Percentiles rank a stretch among this genome's conserved stretches.
phyloP scores from a whole-genome alignment of 1,284 basidiomycete genomes.

The Cerioporus squamosus region DNA sequence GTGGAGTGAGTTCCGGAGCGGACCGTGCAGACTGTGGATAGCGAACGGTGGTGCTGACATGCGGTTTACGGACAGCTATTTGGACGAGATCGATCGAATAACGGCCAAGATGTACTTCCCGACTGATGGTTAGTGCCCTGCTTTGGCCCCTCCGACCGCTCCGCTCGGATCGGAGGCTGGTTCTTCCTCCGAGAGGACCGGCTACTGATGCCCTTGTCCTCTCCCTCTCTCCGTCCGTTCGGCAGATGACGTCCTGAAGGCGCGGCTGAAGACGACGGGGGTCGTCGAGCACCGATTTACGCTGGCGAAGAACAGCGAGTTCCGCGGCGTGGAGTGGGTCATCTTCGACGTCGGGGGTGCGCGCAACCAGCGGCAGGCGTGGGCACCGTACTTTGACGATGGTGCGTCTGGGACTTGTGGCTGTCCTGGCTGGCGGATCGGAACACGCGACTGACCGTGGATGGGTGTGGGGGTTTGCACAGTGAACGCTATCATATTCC shows the following conservation, averaged over 20 bases:
- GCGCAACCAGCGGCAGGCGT: conserved; percentile 75
- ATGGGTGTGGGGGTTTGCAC: not conserved
- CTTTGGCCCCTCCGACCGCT: not conserved
- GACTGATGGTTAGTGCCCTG: conserved; percentile 61
- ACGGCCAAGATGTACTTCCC: conserved; percentile 81
- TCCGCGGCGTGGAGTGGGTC: conserved; percentile 69
- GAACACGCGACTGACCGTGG: not conserved
- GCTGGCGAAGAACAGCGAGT: conserved; percentile 55
- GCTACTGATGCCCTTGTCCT: not conserved
- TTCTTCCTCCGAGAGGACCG: too few relatives aligned
- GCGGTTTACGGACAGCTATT: conserved; percentile 53
- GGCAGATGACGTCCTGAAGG: conserved; percentile 74
- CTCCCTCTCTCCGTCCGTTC: not conserved
- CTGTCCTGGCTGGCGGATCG: too few relatives aligned
- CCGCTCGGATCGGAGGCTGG: too few relatives aligned
- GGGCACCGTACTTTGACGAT: conserved; percentile 84
- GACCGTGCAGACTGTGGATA: too few relatives aligned
- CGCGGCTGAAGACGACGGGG: conserved; percentile 77
- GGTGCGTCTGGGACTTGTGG: conserved; percentile 49
- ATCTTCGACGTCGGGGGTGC: conserved; percentile 85
- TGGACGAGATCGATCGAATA: conserved; percentile 78
- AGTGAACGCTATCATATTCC: conserved; percentile 85
- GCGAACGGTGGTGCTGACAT: conserved; percentile 11
- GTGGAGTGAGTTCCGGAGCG: not conserved
- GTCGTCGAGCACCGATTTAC: conserved; percentile 77